These are phyloP conservation scores for Chrysoporthe cubensis DNA, from an alignment of 2,329 filamentous ascomycete genomes.

Conservation along the genomic window DNA sequence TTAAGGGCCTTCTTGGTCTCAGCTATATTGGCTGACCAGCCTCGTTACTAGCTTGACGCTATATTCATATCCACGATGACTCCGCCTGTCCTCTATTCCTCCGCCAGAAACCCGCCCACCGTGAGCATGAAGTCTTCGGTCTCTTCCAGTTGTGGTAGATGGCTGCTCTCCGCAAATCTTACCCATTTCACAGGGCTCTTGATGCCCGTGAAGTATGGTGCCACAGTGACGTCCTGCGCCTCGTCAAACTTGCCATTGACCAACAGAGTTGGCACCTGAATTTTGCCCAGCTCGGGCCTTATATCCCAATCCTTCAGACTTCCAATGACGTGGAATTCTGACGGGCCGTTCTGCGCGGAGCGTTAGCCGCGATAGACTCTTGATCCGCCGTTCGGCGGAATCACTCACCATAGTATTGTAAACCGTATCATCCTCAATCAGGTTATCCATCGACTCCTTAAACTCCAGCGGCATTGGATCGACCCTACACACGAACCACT, in stretches of 20 bases:
- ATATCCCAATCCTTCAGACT: constrained; percentile 21
- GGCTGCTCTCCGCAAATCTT: constrained; percentile 27
- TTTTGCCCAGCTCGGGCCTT: constrained; percentile 10
- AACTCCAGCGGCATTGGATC: constrained; percentile 26
- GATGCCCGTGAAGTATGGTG: constrained; percentile 18
- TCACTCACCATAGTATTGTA: constrained; percentile 31
- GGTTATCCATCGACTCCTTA: constrained; percentile 16
- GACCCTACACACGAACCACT: constrained; percentile 35
- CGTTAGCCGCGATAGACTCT: not conserved
- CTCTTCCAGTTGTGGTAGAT: constrained; percentile 25
- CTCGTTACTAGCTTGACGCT: no score
- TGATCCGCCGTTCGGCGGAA: constrained; percentile 10
- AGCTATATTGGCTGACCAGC: no score
- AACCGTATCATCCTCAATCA: constrained; percentile 28
- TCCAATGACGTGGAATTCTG: constrained; percentile 18
- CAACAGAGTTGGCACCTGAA: constrained; percentile 24
- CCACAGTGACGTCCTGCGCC: constrained; percentile 25
- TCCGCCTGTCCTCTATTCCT: not conserved
- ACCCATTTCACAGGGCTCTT: constrained; percentile 27
- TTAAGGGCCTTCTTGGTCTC: not conserved
- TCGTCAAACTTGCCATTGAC: constrained; percentile 28
- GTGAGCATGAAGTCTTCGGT: constrained; percentile 24
- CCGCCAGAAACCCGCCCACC: not conserved
- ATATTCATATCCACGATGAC: no score
- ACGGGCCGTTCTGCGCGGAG: constrained; percentile 5